phyloP scores from a whole-genome alignment of 1,284 basidiomycete genomes.

The Austroboletus rostrupii region DNA sequence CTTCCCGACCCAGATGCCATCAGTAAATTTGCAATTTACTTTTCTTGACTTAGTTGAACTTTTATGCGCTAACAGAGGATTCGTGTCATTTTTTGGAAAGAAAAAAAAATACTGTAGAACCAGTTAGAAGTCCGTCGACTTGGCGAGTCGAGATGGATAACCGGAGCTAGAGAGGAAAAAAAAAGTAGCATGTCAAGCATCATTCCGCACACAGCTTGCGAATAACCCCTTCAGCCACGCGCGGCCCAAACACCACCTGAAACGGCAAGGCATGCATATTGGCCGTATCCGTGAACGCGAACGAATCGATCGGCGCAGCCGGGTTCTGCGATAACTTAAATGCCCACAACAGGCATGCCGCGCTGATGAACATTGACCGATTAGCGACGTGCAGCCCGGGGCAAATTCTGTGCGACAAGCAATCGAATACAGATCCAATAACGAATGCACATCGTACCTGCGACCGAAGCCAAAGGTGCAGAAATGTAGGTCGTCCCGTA shows the following conservation, averaged over 20 bases:
- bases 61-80: too few species aligned
- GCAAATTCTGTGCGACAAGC: conserved; percentile 15
- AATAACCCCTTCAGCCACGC: conserved; percentile 4
- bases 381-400: conserved; percentile 28
- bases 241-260: conserved; percentile 13
- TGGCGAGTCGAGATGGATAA: too few species aligned
- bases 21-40: too few species aligned
- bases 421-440: not conserved
- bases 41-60: too few species aligned
- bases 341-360: conserved; percentile 23
- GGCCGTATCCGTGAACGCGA: conserved; percentile 17
- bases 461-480: conserved; percentile 62
- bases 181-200: too few species aligned
- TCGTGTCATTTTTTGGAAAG: too few species aligned
- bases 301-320: conserved; percentile 18
- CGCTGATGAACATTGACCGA: conserved; percentile 24
- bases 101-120: too few species aligned
- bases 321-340: conserved; percentile 21
- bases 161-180: too few species aligned
- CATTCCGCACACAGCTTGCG: conserved; percentile 6
- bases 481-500: conserved; percentile 50
- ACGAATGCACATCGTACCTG: conserved; percentile 29
- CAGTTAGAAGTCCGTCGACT: too few species aligned
- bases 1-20: too few species aligned
- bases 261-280: conserved; percentile 15